Evolutionary conservation across 148 eudicot species (phyloP), one percentile per base, ranked within the genome.

Genomic region (Suaeda aralocaspica): DNA sequence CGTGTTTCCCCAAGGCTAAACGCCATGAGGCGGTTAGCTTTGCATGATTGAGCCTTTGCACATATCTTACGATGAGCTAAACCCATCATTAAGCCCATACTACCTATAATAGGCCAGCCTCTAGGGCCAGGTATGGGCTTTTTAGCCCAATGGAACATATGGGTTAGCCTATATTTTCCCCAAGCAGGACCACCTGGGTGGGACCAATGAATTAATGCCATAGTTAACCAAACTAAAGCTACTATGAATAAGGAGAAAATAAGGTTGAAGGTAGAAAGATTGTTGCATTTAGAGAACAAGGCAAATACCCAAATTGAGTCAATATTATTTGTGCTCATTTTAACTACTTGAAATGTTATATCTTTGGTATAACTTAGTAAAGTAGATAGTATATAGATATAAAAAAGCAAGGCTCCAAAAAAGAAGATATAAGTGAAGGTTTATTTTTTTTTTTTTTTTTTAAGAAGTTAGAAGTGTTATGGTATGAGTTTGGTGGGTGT

Each of bases 161-260:
- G 59, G 34, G 65, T 34, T 41, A 59, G 29, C 25, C 70, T 55
- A 53, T 78, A 24, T 30, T 79, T 85, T 8, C 96, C 92, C 92
- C 92, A 87, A 9, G 92, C 89, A 1, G 89, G 84, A 65, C 96
- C 96, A 12, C 96, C 92, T 0, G 79, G 81, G 76, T 82, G 76
- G 9, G 84, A 66, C 96, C 96, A 87, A 72, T 73, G 74, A 64
- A 80, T 30, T 15, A 80, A 15, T 59, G 74, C 45, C 44, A 74
- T 48, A 75, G 55, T 39, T 16, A 87, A 5, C 70, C 72, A 64
- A 39, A 78, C 12, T 31, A 78, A 30, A 70, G 65, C 66, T 7
- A 73, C 6, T n/a, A 53, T 16, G 2, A 63, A 19, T 12, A 68
- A 24, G n/a, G 68, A 31, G 55, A 51, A 51, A 30, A 51, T 10